Evolutionary conservation across 345 rosid genomes (phyloP).

Genomic region (Microcos paniculata): DNA sequence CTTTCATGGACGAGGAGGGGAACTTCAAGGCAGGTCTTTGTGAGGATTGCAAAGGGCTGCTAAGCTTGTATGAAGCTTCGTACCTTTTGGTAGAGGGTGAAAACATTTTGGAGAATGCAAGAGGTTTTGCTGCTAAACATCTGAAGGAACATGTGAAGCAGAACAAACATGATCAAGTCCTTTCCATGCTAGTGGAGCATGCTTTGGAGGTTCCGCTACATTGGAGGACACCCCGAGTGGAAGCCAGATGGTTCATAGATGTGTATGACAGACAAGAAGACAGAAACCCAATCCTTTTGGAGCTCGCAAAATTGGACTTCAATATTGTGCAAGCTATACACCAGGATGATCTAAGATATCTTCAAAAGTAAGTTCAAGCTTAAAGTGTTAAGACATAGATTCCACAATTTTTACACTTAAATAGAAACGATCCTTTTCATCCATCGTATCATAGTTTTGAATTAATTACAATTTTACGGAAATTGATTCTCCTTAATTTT

Average conservation of each 20-base stretch:
- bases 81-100: conserved; percentile 20
- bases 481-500: no score
- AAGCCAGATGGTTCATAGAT: conserved; percentile 51
- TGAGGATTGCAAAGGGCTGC: conserved; percentile 26
- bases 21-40: conserved; percentile 15
- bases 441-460: neutral
- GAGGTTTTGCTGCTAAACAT: conserved; percentile 11
- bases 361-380: conserved; percentile 43
- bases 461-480: no score
- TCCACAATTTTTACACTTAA: no score
- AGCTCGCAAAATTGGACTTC: conserved; percentile 47
- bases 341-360: no score
- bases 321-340: no score
- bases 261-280: conserved; percentile 21
- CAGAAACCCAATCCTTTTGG: conserved; percentile 30
- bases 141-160: neutral
- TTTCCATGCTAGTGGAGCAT: no score
- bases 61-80: no score
- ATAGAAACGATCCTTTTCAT: no score
- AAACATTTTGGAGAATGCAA: conserved; percentile 25
- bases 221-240: conserved; percentile 40
- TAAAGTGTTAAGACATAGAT: no score
- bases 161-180: neutral
- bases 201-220: no score
- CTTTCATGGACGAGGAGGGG: conserved; percentile 17